Evolutionary conservation across 495 filamentous ascomycete genomes (phyloP).

Genomic region (Cercophora samala): DNA sequence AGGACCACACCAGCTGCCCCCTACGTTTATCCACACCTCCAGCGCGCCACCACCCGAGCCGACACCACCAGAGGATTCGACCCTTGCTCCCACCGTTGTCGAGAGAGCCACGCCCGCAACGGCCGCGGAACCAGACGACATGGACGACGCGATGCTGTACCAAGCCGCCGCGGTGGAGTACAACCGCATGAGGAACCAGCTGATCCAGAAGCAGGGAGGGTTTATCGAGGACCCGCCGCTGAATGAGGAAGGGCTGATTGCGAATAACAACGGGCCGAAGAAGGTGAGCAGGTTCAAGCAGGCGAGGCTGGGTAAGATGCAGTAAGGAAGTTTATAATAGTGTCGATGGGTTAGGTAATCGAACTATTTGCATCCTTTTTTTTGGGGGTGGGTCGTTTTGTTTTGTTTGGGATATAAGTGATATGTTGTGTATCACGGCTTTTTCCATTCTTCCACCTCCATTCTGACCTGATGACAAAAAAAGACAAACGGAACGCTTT

Average conservation of each 20-base stretch:
- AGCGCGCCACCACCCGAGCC: conserved; percentile 32
- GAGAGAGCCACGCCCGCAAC: conserved; percentile 51
- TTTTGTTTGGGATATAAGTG: neutral
- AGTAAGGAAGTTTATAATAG: conserved; percentile 17
- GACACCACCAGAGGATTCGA: conserved; percentile 55
- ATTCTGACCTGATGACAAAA: conserved; percentile 3
- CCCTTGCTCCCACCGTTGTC: conserved; percentile 56
- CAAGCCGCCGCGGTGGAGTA: conserved; percentile 79
- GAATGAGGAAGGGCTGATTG: conserved; percentile 56
- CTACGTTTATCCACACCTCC: conserved; percentile 20
- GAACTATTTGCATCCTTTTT: conserved; percentile 20
- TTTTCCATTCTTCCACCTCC: neutral
- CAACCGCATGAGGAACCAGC: conserved; percentile 69
- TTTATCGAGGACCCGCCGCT: conserved; percentile 62
- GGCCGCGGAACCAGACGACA: conserved; percentile 62
- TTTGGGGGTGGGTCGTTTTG: too few relatives aligned
- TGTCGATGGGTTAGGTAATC: conserved; percentile 22
- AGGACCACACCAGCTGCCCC: conserved; percentile 34
- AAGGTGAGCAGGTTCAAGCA: conserved; percentile 88
- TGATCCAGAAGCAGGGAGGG: conserved; percentile 76
- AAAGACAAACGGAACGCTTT: conserved; percentile 47
- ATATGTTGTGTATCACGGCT: conserved; percentile 17
- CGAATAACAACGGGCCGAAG: conserved; percentile 47
- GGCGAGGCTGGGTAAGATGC: conserved; percentile 60
- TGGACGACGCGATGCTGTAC: conserved; percentile 68